Evolutionary conservation across 78 protist species (phyloP).

Genomic region (Protostelium mycophagum): DNA sequence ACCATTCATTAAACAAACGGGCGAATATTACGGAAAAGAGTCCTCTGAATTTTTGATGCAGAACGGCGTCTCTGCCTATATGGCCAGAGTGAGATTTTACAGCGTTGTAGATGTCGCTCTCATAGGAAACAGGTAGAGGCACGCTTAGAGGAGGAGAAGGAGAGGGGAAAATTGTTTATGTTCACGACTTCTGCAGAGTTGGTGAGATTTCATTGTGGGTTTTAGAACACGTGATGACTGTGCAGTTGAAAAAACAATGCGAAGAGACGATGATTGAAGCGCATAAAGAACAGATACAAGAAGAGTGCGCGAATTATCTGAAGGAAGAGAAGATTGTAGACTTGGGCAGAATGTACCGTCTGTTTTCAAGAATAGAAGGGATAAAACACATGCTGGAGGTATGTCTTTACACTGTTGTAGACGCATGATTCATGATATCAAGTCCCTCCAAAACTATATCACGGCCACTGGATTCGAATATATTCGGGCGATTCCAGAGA

Average conservation of each 20-base stretch:
- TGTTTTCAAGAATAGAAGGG: slow-evolving; percentile 66
- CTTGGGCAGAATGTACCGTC: slow-evolving; percentile 36
- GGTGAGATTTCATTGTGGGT: not conserved
- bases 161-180: slow-evolving; percentile 28
- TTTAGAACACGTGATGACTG: not conserved
- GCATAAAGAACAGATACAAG: slow-evolving; percentile 37
- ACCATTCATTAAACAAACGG: slow-evolving; percentile 24
- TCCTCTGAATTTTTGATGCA: slow-evolving; percentile 26
- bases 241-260: slow-evolving; percentile 14
- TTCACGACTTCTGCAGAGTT: slow-evolving; percentile 15
- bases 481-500: not conserved
- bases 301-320: slow-evolving; percentile 59
- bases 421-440: slow-evolving; percentile 34
- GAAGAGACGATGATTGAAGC: slow-evolving; percentile 36
- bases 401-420: slow-evolving; percentile 44
- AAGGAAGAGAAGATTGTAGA: slow-evolving; percentile 54
- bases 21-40: slow-evolving; percentile 55
- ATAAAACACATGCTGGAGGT: slow-evolving; percentile 40
- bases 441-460: slow-evolving; percentile 33
- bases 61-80: slow-evolving; percentile 31
- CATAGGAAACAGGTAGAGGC: slow-evolving; percentile 58
- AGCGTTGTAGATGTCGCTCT: too few species aligned
- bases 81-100: slow-evolving; percentile 10
- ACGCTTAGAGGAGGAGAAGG: slow-evolving; percentile 49
- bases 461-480: slow-evolving; percentile 11